Evolutionary conservation across 1,284 basidiomycete genomes (phyloP).

Genomic region (Trichosporon sp.): DNA sequence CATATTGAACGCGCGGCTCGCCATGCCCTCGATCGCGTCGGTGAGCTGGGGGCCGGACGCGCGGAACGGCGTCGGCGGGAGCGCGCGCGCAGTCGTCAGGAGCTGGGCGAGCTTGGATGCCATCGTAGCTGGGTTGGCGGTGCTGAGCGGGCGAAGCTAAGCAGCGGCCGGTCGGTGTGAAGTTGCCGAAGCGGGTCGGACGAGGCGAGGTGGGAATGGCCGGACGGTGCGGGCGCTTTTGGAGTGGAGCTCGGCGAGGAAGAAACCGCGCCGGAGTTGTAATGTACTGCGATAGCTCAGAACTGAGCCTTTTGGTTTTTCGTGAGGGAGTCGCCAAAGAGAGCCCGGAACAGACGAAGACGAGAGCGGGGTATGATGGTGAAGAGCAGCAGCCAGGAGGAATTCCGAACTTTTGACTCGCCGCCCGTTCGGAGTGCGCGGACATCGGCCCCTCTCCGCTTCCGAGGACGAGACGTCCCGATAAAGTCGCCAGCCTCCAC

Average conservation of each 20-base stretch:
- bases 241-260: neutral
- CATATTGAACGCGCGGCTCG: conserved; percentile 27
- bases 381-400: neutral
- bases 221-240: neutral
- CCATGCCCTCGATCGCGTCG: conserved; percentile 35
- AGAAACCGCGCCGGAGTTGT: no score
- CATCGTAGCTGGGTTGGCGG: neutral
- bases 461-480: neutral
- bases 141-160: neutral
- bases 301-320: no score
- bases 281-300: neutral
- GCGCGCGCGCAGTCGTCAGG: conserved; percentile 29
- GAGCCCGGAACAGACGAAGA: neutral
- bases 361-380: neutral
- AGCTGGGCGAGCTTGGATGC: conserved; percentile 16
- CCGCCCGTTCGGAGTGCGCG: neutral
- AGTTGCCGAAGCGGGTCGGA: neutral
- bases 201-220: neutral
- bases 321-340: neutral
- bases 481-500: neutral
- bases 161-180: neutral
- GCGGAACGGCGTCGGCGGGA: conserved; percentile 40
- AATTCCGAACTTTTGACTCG: neutral
- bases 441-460: neutral
- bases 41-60: conserved; percentile 36